Percentiles rank a stretch among this genome's conserved stretches.
Evolutionary conservation across 805 yeast genomes (phyloP).

Genomic region (Phaffomyces opuntiae): DNA sequence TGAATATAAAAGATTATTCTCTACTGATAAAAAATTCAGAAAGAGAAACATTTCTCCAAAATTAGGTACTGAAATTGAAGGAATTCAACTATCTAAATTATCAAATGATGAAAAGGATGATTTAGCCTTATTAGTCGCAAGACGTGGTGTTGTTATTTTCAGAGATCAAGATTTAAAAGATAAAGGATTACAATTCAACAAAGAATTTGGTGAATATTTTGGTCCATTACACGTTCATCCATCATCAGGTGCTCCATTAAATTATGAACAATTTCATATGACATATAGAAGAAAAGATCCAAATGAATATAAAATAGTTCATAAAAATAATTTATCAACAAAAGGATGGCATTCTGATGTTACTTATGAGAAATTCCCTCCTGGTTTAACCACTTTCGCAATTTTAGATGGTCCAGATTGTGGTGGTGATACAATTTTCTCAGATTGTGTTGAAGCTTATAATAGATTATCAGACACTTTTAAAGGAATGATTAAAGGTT

Average conservation of each 20-base stretch:
- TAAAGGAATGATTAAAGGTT: slow-evolving; percentile 49
- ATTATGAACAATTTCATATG: slow-evolving; percentile 53
- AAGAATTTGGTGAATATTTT: slow-evolving; percentile 52
- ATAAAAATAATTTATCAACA: slow-evolving; percentile 18
- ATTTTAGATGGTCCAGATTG: slow-evolving; percentile 53
- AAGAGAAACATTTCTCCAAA: slow-evolving; percentile 52
- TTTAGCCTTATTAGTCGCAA: slow-evolving; percentile 60
- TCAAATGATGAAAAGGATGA: slow-evolving; percentile 55
- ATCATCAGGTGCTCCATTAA: slow-evolving; percentile 62
- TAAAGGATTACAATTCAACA: slow-evolving; percentile 38
- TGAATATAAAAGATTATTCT: slow-evolving; percentile 43
- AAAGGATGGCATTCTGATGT: slow-evolving; percentile 66
- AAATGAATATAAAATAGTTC: slow-evolving; percentile 24
- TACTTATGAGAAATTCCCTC: slow-evolving; percentile 66
- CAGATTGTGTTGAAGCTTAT: slow-evolving; percentile 67
- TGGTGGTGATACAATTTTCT: slow-evolving; percentile 77
- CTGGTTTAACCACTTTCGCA: slow-evolving; percentile 61
- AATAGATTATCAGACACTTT: slow-evolving; percentile 62
- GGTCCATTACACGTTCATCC: slow-evolving; percentile 72
- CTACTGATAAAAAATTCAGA: slow-evolving; percentile 23
- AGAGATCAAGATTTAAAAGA: slow-evolving; percentile 60
- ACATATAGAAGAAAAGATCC: slow-evolving; percentile 44
- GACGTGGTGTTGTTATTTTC: slow-evolving; percentile 61
- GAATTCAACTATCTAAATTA: slow-evolving; percentile 52
- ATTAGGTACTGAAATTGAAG: slow-evolving; percentile 56